phyloP scores from a whole-genome alignment of 2,329 filamentous ascomycete species.

The Leptosphaerulina australis region DNA sequence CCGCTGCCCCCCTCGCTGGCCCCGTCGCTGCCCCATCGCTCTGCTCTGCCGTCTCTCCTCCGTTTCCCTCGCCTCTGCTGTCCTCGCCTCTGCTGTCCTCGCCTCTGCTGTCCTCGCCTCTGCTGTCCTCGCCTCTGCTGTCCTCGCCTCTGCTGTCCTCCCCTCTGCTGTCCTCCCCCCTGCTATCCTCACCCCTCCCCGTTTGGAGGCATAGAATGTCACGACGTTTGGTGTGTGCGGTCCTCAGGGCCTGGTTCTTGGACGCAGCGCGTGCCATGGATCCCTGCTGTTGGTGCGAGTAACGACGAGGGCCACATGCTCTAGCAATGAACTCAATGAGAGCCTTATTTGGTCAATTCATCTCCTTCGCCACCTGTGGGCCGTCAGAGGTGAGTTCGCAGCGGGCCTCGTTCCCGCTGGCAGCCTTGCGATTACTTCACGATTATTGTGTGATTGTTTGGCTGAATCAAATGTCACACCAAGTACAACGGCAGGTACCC shows the following conservation, averaged over 20 bases:
- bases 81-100: no score
- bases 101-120: no score
- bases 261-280: slow-evolving; percentile 17
- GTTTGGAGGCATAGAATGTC: slow-evolving; percentile 10
- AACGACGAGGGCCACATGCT: slow-evolving; percentile 25
- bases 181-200: no score
- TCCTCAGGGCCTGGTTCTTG: slow-evolving; percentile 9
- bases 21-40: no score
- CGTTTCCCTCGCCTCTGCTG: no score
- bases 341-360: background rate
- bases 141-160: no score
- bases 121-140: no score
- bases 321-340: slow-evolving; percentile 10
- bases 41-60: no score
- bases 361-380: background rate
- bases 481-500: slow-evolving; percentile 27
- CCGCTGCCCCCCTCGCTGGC: no score
- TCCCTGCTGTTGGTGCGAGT: slow-evolving; percentile 28
- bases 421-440: slow-evolving; percentile 10
- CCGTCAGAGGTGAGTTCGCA: background rate
- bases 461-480: background rate
- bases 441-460: slow-evolving; percentile 2
- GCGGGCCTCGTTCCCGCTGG: background rate
- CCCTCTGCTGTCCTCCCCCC: slow-evolving; percentile 2
- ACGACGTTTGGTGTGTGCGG: slow-evolving; percentile 15